A percentile compares a stretch with the other conserved stretches of the same genome.
These are phyloP conservation scores for Hymenotorrendiella dingleyae DNA, from an alignment of 2,329 filamentous ascomycete genomes.

Conservation along the genomic window DNA sequence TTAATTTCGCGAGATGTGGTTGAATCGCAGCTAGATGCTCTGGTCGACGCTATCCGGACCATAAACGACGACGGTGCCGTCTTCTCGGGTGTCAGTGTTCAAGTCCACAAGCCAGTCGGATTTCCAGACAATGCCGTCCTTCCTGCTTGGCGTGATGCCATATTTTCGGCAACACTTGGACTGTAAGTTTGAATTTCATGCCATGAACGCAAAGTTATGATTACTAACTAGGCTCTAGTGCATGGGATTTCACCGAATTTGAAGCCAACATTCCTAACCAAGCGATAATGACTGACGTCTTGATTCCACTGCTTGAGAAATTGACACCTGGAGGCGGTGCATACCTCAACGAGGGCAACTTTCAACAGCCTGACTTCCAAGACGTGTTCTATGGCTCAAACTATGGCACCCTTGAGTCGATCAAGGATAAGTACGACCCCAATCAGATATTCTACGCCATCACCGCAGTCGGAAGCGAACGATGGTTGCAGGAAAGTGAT, in stretches of 20 bases:
- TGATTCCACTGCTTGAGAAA: constrained; percentile 31
- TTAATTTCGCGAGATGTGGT: constrained; percentile 36
- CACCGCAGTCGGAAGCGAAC: constrained; percentile 46
- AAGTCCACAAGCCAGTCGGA: constrained; percentile 25
- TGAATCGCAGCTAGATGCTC: constrained; percentile 18
- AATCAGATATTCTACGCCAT: constrained; percentile 40
- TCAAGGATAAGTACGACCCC: constrained; percentile 48
- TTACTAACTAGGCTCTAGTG: too few relatives aligned
- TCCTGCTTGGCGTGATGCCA: constrained; percentile 36
- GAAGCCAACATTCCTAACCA: constrained; percentile 27
- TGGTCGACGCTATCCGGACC: constrained; percentile 26
- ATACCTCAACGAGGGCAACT: constrained; percentile 49
- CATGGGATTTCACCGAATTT: constrained; percentile 30
- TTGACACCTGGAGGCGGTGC: constrained; percentile 38
- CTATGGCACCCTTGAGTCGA: constrained; percentile 35
- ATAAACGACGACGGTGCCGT: constrained; percentile 31
- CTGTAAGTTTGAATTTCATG: too few relatives aligned
- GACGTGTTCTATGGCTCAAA: constrained; percentile 41
- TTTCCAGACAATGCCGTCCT: constrained; percentile 34
- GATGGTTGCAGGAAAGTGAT: constrained; percentile 37
- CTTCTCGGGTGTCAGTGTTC: constrained; percentile 30
- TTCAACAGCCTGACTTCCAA: constrained; percentile 38
- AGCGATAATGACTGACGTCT: constrained; percentile 29
- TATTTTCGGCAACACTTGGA: constrained; percentile 31
- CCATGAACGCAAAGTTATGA: too few relatives aligned